A percentile compares a stretch with the other conserved stretches of the same genome.
These are phyloP conservation scores for Suillus brevipes DNA, from an alignment of 768 basidiomycete species.

Conservation along the genomic window DNA sequence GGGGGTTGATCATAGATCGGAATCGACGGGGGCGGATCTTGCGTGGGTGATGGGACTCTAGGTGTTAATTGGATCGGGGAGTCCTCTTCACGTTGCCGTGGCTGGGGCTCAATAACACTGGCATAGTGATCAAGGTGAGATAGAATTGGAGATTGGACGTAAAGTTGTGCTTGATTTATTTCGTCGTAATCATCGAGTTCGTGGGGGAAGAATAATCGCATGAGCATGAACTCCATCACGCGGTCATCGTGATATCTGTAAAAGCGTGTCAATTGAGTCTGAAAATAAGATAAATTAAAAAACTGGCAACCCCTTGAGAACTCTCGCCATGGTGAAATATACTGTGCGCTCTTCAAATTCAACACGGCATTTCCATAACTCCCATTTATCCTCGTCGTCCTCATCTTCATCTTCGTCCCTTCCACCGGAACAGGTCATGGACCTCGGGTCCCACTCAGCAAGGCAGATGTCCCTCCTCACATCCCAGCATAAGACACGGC, in stretches of 20 bases:
- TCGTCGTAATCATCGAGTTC: slow-evolving; percentile 36
- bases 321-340: slow-evolving; percentile 75
- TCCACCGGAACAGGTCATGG: slow-evolving; percentile 16
- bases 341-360: slow-evolving; percentile 72
- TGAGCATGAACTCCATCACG: slow-evolving; percentile 70
- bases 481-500: slow-evolving; percentile 78
- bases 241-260: slow-evolving; percentile 58
- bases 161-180: slow-evolving; percentile 5
- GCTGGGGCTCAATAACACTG: background rate
- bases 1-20: slow-evolving; percentile 18
- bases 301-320: slow-evolving; percentile 51
- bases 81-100: background rate
- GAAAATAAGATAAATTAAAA: slow-evolving; percentile 1
- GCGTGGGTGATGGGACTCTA: slow-evolving; percentile 1
- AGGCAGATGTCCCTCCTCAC: slow-evolving; percentile 59
- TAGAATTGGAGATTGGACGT: slow-evolving; percentile 5
- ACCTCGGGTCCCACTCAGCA: slow-evolving; percentile 64
- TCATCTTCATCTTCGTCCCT: slow-evolving; percentile 13
- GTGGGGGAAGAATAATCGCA: slow-evolving; percentile 63
- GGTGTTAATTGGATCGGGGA: background rate
- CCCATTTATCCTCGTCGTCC: slow-evolving; percentile 49
- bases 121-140: slow-evolving; percentile 5
- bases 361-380: slow-evolving; percentile 77
- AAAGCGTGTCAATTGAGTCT: slow-evolving; percentile 6
- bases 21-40: slow-evolving; percentile 6